Evolutionary conservation across 257 asterid genomes (phyloP).

Genomic region (Nicotiana tomentosiformis): DNA sequence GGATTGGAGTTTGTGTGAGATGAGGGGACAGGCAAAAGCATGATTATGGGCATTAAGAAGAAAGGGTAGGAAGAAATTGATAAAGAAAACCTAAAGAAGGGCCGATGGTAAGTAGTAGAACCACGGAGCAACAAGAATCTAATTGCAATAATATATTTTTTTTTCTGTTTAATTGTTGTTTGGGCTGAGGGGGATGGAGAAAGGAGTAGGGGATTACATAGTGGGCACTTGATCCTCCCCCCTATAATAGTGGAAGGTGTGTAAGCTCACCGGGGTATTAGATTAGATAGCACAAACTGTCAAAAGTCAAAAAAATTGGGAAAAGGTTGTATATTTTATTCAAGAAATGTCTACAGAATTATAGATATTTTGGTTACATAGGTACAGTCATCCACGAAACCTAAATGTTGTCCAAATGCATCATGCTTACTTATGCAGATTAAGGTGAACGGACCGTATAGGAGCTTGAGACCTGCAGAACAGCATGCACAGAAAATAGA

Average conservation of each 20-base stretch:
- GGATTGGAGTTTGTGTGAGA: conserved; percentile 1
- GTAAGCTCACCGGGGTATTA: conserved; percentile 6
- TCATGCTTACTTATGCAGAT: neutral
- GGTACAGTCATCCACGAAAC: neutral
- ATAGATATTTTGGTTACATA: neutral
- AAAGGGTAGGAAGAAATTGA: neutral
- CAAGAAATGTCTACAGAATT: neutral
- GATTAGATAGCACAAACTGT: neutral
- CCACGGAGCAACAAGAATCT: neutral
- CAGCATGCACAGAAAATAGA: conserved; percentile 4
- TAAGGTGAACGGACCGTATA: neutral
- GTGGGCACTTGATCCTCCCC: neutral
- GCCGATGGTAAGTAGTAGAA: neutral
- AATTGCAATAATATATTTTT: neutral
- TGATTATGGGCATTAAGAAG: neutral
- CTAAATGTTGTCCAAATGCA: neutral
- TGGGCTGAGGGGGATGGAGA: neutral
- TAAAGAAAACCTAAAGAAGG: neutral
- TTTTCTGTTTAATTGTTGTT: neutral
- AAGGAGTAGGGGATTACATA: neutral
- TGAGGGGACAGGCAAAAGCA: neutral
- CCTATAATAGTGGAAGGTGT: neutral
- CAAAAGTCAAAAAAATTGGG: neutral
- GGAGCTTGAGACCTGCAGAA: neutral
- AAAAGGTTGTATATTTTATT: neutral